Percentiles rank a stretch among this genome's conserved stretches.
Evolutionary conservation across 2,329 filamentous ascomycete genomes (phyloP).

Genomic region (Ceratocystis papillata): DNA sequence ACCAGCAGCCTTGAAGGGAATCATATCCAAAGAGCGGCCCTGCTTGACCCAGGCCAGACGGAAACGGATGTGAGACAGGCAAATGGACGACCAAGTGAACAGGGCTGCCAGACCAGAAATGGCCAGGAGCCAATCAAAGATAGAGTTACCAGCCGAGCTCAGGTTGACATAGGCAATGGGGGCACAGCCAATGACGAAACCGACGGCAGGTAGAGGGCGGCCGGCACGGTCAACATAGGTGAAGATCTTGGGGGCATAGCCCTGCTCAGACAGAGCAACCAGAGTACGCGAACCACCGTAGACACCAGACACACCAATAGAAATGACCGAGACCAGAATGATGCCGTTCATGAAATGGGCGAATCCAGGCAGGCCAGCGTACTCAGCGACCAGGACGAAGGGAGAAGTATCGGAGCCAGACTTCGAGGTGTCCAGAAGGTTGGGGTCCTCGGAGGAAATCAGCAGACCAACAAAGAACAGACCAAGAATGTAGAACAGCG

Average conservation of each 20-base stretch:
- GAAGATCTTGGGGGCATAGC: slow-evolving; percentile 45
- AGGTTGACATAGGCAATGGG: slow-evolving; percentile 40
- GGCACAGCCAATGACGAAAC: slow-evolving; percentile 38
- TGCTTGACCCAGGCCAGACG: slow-evolving; percentile 48
- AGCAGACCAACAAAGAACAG: slow-evolving; percentile 41
- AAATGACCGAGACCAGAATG: slow-evolving; percentile 44
- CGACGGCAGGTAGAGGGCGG: slow-evolving; percentile 40
- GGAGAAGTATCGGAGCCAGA: slow-evolving; percentile 36
- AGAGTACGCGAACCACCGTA: slow-evolving; percentile 48
- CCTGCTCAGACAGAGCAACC: slow-evolving; percentile 45
- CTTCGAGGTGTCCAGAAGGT: slow-evolving; percentile 34
- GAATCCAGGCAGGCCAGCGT: slow-evolving; percentile 39
- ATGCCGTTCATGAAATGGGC: slow-evolving; percentile 45
- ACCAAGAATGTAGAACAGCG: slow-evolving; percentile 41
- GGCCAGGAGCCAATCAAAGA: slow-evolving; percentile 55
- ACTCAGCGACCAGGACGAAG: slow-evolving; percentile 41
- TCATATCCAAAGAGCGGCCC: slow-evolving; percentile 51
- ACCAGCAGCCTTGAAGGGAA: slow-evolving; percentile 50
- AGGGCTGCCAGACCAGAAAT: slow-evolving; percentile 52
- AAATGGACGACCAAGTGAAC: slow-evolving; percentile 57
- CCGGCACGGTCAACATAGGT: slow-evolving; percentile 45
- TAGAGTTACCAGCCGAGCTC: slow-evolving; percentile 37
- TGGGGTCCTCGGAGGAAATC: slow-evolving; percentile 35
- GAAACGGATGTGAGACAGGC: slow-evolving; percentile 57
- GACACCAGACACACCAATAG: slow-evolving; percentile 44